Percentiles rank a stretch among this genome's conserved stretches.
Evolutionary conservation across 805 yeast genomes (phyloP).

Genomic region (Clavispora vitiphila): DNA sequence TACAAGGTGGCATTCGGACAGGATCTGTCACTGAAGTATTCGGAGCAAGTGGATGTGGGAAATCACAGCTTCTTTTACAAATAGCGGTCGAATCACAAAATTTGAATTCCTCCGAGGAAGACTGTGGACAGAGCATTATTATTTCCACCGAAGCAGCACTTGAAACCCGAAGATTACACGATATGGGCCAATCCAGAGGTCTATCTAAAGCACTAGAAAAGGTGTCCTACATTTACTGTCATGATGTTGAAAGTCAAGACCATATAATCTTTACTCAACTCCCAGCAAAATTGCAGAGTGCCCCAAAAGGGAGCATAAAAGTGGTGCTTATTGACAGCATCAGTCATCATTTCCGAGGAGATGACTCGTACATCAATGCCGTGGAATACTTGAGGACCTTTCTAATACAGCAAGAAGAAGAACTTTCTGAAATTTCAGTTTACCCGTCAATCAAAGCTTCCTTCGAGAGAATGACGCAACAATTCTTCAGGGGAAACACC

Average conservation of each 20-base stretch:
- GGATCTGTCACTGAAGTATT: slow-evolving; percentile 56
- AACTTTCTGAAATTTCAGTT: slow-evolving; percentile 3
- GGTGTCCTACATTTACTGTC: slow-evolving; percentile 53
- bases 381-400: slow-evolving; percentile 8
- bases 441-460: slow-evolving; percentile 12
- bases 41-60: slow-evolving; percentile 85
- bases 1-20: slow-evolving; percentile 11
- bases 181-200: slow-evolving; percentile 16
- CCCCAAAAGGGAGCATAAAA: slow-evolving; percentile 20
- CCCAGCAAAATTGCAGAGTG: slow-evolving; percentile 41
- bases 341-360: slow-evolving; percentile 73
- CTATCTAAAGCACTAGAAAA: slow-evolving; percentile 18
- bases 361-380: slow-evolving; percentile 27
- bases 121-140: slow-evolving; percentile 38
- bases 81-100: slow-evolving; percentile 54
- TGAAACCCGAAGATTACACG: slow-evolving; percentile 55
- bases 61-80: slow-evolving; percentile 74
- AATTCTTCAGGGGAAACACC: slow-evolving; percentile 11
- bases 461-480: slow-evolving; percentile 26
- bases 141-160: slow-evolving; percentile 74
- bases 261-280: slow-evolving; percentile 67
- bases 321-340: slow-evolving; percentile 74
- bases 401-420: slow-evolving; percentile 11
- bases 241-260: slow-evolving; percentile 68
- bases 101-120: neutral